These are phyloP conservation scores for Chaetomiaceae sp. DNA, from an alignment of 2,329 filamentous ascomycete species.

Conservation along the genomic window DNA sequence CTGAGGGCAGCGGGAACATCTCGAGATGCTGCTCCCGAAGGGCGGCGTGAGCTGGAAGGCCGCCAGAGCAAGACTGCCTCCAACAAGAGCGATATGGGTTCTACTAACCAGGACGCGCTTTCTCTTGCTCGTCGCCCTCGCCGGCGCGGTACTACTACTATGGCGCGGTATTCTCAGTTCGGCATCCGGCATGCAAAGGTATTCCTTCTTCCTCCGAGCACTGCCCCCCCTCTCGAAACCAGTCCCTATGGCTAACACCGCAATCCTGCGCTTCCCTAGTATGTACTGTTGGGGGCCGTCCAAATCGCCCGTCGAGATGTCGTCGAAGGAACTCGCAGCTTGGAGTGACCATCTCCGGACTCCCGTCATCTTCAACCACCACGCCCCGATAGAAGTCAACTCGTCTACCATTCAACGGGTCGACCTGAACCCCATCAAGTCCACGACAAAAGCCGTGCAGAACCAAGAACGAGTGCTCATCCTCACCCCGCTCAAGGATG, in stretches of 20 bases:
- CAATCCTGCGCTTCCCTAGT: slow-evolving; percentile 43
- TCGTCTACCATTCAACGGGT: slow-evolving; percentile 70
- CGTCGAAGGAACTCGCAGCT: slow-evolving; percentile 78
- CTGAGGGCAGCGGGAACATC: slow-evolving; percentile 34
- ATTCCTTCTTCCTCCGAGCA: slow-evolving; percentile 32
- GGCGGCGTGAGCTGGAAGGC: slow-evolving; percentile 90
- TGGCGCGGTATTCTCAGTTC: slow-evolving; percentile 81
- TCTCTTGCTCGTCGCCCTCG: slow-evolving; percentile 64
- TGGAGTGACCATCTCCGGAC: slow-evolving; percentile 89
- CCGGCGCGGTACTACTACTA: slow-evolving; percentile 69
- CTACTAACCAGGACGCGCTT: slow-evolving; percentile 73
- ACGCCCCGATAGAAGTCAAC: slow-evolving; percentile 80
- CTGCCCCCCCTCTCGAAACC: background rate
- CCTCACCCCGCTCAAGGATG: slow-evolving; percentile 88
- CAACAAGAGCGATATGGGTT: slow-evolving; percentile 63
- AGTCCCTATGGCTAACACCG: slow-evolving; percentile 15
- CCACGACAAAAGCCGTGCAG: slow-evolving; percentile 67
- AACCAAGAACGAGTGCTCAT: slow-evolving; percentile 88
- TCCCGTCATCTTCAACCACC: slow-evolving; percentile 93
- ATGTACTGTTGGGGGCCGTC: slow-evolving; percentile 96
- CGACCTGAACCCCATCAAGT: slow-evolving; percentile 78
- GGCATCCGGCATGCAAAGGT: slow-evolving; percentile 89
- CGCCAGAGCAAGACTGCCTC: slow-evolving; percentile 70
- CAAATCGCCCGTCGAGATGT: slow-evolving; percentile 95
- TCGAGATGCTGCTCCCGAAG: slow-evolving; percentile 80